Conservation (phyloP, 2,329 filamentous ascomycete genomes). For the Paracoccidioides lutzii region DNA sequence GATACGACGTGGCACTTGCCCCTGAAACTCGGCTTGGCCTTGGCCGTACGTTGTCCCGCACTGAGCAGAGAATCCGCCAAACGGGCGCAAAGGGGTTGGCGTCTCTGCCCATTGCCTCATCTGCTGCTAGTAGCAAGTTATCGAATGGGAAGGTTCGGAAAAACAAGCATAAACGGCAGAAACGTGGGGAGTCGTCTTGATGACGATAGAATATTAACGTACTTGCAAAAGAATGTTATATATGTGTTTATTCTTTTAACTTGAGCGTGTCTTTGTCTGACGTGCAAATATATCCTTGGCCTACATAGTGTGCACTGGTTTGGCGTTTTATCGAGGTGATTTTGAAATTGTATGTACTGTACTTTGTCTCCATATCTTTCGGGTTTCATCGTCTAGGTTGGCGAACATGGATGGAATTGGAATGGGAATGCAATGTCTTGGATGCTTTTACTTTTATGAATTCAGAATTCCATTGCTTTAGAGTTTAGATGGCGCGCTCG, state of each 20-base stretch:
- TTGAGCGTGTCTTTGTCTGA: neutral
- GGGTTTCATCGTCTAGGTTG: neutral
- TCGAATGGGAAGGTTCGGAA: neutral
- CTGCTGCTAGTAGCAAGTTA: neutral
- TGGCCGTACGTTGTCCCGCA: slow-evolving; percentile 29
- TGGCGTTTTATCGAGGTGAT: neutral
- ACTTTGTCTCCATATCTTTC: neutral
- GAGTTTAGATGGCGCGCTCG: too few relatives aligned
- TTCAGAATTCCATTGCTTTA: slow-evolving; percentile 19
- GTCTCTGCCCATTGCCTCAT: slow-evolving; percentile 14
- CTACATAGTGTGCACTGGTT: neutral
- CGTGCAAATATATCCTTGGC: neutral
- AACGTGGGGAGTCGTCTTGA: neutral
- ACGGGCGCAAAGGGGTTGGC: slow-evolving; percentile 34
- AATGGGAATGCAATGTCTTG: neutral
- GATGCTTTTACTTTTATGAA: slow-evolving; percentile 21
- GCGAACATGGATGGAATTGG: neutral
- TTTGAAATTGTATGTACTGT: neutral
- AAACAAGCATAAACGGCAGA: neutral
- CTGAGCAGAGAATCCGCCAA: slow-evolving; percentile 30
- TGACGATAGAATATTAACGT: neutral
- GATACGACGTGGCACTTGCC: slow-evolving; percentile 30
- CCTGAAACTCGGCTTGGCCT: slow-evolving; percentile 26
- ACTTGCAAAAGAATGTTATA: neutral
- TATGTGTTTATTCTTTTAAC: neutral